Evolutionary conservation across 768 basidiomycete genomes (phyloP).

Genomic region (Lactarius trivialis): DNA sequence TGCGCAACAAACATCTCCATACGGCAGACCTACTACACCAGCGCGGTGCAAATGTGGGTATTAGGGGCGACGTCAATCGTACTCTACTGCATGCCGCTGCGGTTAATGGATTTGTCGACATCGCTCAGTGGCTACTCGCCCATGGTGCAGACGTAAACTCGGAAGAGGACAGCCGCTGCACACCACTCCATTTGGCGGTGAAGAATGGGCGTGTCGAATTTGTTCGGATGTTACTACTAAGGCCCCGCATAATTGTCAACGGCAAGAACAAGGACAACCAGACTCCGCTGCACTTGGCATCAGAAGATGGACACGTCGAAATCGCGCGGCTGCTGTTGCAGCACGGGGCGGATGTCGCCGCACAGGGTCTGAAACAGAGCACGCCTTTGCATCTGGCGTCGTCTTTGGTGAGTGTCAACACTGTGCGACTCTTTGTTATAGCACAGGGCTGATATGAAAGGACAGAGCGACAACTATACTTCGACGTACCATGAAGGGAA

Average conservation of each 20-base stretch:
- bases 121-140: background rate
- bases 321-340: background rate
- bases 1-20: background rate
- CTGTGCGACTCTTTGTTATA: background rate
- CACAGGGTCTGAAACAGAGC: background rate
- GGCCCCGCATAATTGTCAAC: background rate
- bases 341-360: background rate
- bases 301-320: background rate
- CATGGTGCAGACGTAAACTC: background rate
- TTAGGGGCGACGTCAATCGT: background rate
- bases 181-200: background rate
- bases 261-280: background rate
- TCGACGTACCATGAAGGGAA: background rate
- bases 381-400: background rate
- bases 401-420: background rate
- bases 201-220: background rate
- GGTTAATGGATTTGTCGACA: background rate
- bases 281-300: background rate
- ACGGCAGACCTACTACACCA: background rate
- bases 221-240: background rate
- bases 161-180: background rate
- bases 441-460: background rate
- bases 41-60: background rate
- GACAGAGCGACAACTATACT: background rate
- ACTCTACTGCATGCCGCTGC: background rate